A percentile compares a stretch with the other conserved stretches of the same genome.
Conservation (phyloP, 805 yeast species). For the Nakazawaea ishiwadae region DNA sequence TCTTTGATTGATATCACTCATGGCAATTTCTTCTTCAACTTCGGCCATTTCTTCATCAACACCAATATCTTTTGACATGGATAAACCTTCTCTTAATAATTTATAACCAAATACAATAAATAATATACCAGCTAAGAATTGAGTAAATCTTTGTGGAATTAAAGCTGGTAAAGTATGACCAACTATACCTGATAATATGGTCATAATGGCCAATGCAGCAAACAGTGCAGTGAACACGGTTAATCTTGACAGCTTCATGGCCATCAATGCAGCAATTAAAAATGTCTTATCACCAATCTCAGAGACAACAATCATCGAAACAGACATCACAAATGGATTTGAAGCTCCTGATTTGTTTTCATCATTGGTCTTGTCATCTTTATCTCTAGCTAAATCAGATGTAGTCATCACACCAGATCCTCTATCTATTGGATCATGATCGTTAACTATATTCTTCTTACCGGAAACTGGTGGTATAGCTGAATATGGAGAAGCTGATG, state of each 20-base stretch:
- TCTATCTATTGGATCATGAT: background rate
- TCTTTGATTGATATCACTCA: conserved; percentile 47
- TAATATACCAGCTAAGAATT: conserved; percentile 72
- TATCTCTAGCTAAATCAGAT: background rate
- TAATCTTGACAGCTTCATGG: conserved; percentile 84
- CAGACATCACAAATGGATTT: conserved; percentile 70
- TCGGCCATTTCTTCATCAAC: conserved; percentile 95
- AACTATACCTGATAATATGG: conserved; percentile 81
- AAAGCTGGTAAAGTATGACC: conserved; percentile 90
- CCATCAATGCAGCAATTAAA: conserved; percentile 95
- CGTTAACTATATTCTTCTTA: background rate
- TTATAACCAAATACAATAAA: conserved; percentile 81
- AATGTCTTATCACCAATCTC: conserved; percentile 98
- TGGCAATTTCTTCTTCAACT: conserved; percentile 88
- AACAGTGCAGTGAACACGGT: conserved; percentile 90
- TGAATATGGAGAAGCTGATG: background rate
- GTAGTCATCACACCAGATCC: background rate
- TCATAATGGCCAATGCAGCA: conserved; percentile 82
- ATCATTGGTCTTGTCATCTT: background rate
- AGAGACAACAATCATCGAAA: conserved; percentile 89
- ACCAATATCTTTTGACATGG: conserved; percentile 77
- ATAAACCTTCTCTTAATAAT: conserved; percentile 74
- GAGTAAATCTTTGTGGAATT: conserved; percentile 75
- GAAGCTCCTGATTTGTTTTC: background rate
- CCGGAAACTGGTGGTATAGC: background rate